These are phyloP conservation scores for Marasmius tenuissimus DNA, from an alignment of 1,284 basidiomycete genomes.

Conservation along the genomic window DNA sequence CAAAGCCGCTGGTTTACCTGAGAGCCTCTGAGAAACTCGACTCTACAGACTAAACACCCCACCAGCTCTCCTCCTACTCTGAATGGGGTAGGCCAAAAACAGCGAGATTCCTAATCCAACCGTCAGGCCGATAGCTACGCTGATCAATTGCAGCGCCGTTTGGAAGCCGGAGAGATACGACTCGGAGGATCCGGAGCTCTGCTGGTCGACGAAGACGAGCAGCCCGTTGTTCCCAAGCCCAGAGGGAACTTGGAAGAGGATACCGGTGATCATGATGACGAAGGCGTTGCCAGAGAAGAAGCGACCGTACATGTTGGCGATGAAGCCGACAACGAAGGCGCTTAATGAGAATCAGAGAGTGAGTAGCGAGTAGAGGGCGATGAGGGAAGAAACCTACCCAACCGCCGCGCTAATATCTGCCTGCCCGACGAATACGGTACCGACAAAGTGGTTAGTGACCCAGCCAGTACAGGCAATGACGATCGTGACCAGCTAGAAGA, in stretches of 20 bases:
- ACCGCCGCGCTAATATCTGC: slow-evolving; percentile 75
- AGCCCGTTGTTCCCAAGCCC: slow-evolving; percentile 85
- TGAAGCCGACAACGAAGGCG: slow-evolving; percentile 81
- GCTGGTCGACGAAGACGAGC: slow-evolving; percentile 69
- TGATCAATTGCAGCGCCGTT: slow-evolving; percentile 64
- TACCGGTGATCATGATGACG: slow-evolving; percentile 80
- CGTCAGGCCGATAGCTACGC: slow-evolving; percentile 64
- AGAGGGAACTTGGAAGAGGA: slow-evolving; percentile 86
- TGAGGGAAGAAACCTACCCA: slow-evolving; percentile 38
- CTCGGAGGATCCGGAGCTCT: slow-evolving; percentile 46
- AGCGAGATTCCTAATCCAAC: slow-evolving; percentile 72
- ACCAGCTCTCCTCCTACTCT: slow-evolving; percentile 52
- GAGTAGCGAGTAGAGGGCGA: slow-evolving; percentile 2
- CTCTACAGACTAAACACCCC: slow-evolving; percentile 57
- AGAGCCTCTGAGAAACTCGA: not conserved
- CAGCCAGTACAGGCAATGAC: slow-evolving; percentile 76
- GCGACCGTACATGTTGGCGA: slow-evolving; percentile 83
- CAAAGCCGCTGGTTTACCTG: too few relatives aligned
- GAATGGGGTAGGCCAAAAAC: slow-evolving; percentile 59
- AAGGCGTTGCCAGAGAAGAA: slow-evolving; percentile 80
- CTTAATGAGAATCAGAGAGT: slow-evolving; percentile 30
- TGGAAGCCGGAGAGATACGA: slow-evolving; percentile 69
- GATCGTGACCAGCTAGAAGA: slow-evolving; percentile 55
- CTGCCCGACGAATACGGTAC: slow-evolving; percentile 65
- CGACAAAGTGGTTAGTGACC: slow-evolving; percentile 76